Base-by-base conservation (phyloP, 2,329 filamentous ascomycete genomes). In the Cercospora citrullina region DNA sequence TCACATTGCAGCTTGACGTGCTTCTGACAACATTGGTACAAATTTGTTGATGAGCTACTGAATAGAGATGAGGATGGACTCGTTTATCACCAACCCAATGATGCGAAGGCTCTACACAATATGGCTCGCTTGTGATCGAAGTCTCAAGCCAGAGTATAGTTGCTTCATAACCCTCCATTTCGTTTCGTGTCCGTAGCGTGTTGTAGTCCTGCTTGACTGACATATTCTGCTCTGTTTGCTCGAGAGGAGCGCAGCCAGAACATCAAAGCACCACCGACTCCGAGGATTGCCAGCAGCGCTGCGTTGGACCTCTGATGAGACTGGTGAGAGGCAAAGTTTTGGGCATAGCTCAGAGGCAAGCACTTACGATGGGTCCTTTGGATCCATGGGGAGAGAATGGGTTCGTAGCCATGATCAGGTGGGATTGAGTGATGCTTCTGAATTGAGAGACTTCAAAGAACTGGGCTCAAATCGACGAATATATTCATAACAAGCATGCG, bases 1-100 rank as follows among this genome's bases (percentile, higher is more conserved):
- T 42, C 66, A 33, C 42, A 39, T 58, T 60, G 42, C 63, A 60
- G n/a, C 39, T 58, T 65, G 66, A 68, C 66, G 66, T 68, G 55
- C 21, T 28, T 18, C 42, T 68, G 66, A 65, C 66, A n/a, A 42
- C 61, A 68, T 59, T 16, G 23, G 33, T n/a, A 28, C 39, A 18
- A 62, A 39, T 14, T 28, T 55, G 14, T 55, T n/a, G 48, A 55
- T 28, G 48, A 55, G 23, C 5, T 55, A 58, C 16, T 21, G 16
- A 16, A 57, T 58, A 59, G 5, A 23, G 7, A 55, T 12, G 48
- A 28, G 48, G 48, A 23, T 7, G 6, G 48, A 28, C 2, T 28
- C 6, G 48, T 4, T 58, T 26, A 28, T 31, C 16, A 33, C 7
- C 28, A 21, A 6, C 6, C 6, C 16, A 6, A 39, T n/a, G 33